Evolutionary conservation across 2,329 filamentous ascomycete species (phyloP).

Genomic region (Salinomyces thailandicus): DNA sequence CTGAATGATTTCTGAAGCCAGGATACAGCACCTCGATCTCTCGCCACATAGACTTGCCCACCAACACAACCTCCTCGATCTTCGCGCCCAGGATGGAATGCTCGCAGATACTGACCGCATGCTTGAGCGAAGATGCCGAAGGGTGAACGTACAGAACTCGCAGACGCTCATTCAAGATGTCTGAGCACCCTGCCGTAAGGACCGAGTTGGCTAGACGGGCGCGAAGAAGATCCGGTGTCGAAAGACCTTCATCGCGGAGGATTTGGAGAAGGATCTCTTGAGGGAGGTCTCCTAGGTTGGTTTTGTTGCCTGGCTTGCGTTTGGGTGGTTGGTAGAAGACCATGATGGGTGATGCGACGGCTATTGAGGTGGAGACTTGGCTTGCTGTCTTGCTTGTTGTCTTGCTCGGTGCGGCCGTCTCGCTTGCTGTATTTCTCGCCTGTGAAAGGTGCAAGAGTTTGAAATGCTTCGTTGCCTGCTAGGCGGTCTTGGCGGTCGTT

Average conservation of each 20-base stretch:
- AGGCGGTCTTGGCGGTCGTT: too few relatives aligned
- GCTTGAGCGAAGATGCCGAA: constrained; percentile 1
- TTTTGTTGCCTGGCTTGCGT: not conserved
- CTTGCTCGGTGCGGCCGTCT: too few relatives aligned
- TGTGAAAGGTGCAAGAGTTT: too few relatives aligned
- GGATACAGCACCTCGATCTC: not conserved
- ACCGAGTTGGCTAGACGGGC: not conserved
- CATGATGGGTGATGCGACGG: too few relatives aligned
- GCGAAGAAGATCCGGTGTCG: not conserved
- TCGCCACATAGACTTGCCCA: constrained; percentile 5
- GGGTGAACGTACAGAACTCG: constrained; percentile 13
- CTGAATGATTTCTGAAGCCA: too few relatives aligned
- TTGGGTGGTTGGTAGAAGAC: not conserved
- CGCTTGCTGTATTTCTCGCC: too few relatives aligned
- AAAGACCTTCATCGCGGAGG: not conserved
- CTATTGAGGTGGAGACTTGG: too few relatives aligned
- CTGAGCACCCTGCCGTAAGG: constrained; percentile 4
- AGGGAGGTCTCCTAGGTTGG: not conserved
- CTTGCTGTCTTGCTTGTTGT: too few relatives aligned
- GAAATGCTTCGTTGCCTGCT: too few relatives aligned
- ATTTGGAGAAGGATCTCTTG: not conserved
- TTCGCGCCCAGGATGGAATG: constrained; percentile 7
- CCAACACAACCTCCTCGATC: constrained; percentile 10
- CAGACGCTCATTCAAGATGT: constrained; percentile 3
- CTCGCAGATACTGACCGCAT: constrained; percentile 7